Conservation (phyloP, 2,329 filamentous ascomycete genomes). For the Fusarium bactridioides region DNA sequence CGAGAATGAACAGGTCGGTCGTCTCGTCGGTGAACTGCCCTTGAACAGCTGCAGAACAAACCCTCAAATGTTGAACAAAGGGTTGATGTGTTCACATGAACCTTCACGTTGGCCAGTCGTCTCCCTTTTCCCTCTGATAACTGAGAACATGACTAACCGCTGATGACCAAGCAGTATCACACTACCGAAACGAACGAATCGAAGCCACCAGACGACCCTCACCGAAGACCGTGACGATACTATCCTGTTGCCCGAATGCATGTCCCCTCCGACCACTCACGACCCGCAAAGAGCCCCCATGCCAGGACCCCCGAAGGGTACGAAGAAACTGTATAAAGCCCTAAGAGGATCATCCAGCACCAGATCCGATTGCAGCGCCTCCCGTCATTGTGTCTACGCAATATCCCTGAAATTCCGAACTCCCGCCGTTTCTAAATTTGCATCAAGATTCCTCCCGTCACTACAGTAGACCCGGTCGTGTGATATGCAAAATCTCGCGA, state of each 20-base stretch:
- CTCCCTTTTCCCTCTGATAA: no score
- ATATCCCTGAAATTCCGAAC: rapidly evolving
- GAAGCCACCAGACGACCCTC: no score
- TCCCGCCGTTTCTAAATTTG: background rate
- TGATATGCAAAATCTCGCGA: rapidly evolving
- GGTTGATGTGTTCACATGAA: rapidly evolving
- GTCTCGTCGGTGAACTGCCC: rapidly evolving
- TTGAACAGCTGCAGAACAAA: background rate
- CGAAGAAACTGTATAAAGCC: no score
- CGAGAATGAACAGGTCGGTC: background rate
- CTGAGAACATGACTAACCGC: no score
- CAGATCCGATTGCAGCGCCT: no score
- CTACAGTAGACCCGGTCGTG: no score
- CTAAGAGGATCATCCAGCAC: no score
- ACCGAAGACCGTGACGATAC: no score
- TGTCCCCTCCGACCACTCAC: rapidly evolving
- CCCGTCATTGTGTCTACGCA: rapidly evolving
- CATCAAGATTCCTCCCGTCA: rapidly evolving
- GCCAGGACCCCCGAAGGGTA: rapidly evolving
- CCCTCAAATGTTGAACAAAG: rapidly evolving
- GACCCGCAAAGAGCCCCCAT: rapidly evolving
- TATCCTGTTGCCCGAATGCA: rapidly evolving
- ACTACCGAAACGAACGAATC: no score
- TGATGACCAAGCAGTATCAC: no score
- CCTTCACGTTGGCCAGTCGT: no score